Base-by-base conservation (phyloP, 148 eudicot species). In the Dianthus caryophyllus region DNA sequence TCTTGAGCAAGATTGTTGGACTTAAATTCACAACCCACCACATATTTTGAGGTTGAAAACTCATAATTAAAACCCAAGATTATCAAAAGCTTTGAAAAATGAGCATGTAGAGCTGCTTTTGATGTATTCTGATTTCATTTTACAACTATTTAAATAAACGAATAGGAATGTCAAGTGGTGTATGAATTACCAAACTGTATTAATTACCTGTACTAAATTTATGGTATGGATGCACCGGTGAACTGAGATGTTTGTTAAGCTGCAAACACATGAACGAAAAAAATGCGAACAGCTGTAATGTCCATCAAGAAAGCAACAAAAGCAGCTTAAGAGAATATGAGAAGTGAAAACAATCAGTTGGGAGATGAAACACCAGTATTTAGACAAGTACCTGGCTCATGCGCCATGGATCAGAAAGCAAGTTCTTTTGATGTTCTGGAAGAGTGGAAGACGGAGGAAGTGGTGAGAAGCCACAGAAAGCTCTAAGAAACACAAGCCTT, bases 171-270 rank as follows among this genome's bases (percentile, higher is more conserved):
- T 12, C 27, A 9, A 22, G 29, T 21, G 57, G 65, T 7, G 44
- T 36, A 20, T 31, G 43, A 39, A 62, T 17, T 24, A n/a, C 30
- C 7, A 33, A 53, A 53, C 15, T 0, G 4, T 10, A 38, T 2
- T 54, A 26, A 21, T 25, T 79, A 92, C 97, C 97, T 87, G 97
- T 92, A 80, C 93, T 84, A 77, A 89, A 92, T 78, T 89, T 92
- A 80, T 85, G 86, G 77, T 82, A 89, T 10, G 96, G 89, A 75
- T 92, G 96, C 57, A 67, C 71, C 57, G 82, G 75, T 11, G 78
- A 79, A 64, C 89, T 87, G 21, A 92, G 73, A 74, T 92, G 86
- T 64, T 84, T 92, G 52, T 85, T 96, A 70, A 92, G 96, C 97
- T 92, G 97, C 84, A 82, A 25, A 72, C 17, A 50, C 33, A 25